Conservation (phyloP, 257 asterid genomes). For the Solanum piurae region DNA sequence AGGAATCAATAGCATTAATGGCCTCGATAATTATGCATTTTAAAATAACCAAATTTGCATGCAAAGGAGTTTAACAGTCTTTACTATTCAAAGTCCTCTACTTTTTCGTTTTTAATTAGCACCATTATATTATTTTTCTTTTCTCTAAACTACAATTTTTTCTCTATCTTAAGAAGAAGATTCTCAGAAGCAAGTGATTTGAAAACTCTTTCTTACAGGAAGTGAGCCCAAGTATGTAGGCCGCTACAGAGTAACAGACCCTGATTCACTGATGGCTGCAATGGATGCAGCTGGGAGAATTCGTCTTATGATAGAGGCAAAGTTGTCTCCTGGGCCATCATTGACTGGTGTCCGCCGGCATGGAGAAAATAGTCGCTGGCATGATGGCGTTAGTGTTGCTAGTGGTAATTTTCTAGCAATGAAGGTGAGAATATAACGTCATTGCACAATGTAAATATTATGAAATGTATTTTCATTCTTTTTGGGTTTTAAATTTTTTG, state of each 20-base stretch:
- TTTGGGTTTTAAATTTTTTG: not conserved
- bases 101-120: not conserved
- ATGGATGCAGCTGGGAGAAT: constrained; percentile 63
- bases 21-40: not conserved
- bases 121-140: not conserved
- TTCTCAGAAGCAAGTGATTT: not conserved
- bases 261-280: constrained; percentile 83
- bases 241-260: constrained; percentile 84
- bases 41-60: not conserved
- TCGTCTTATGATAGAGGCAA: constrained; percentile 54
- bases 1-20: not conserved
- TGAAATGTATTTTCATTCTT: constrained; percentile 15
- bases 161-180: not conserved
- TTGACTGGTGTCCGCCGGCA: constrained; percentile 65
- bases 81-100: not conserved
- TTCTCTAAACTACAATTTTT: not conserved
- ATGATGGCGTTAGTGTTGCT: constrained; percentile 59
- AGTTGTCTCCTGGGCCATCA: constrained; percentile 91
- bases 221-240: constrained; percentile 79
- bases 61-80: not conserved
- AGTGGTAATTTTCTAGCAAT: constrained; percentile 71
- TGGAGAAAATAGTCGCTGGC: constrained; percentile 51
- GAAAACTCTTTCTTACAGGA: constrained; percentile 33
- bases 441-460: not conserved
- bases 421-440: constrained; percentile 39